Base-by-base conservation (phyloP, 2,329 filamentous ascomycete species). In the Elsinoe perseae region DNA sequence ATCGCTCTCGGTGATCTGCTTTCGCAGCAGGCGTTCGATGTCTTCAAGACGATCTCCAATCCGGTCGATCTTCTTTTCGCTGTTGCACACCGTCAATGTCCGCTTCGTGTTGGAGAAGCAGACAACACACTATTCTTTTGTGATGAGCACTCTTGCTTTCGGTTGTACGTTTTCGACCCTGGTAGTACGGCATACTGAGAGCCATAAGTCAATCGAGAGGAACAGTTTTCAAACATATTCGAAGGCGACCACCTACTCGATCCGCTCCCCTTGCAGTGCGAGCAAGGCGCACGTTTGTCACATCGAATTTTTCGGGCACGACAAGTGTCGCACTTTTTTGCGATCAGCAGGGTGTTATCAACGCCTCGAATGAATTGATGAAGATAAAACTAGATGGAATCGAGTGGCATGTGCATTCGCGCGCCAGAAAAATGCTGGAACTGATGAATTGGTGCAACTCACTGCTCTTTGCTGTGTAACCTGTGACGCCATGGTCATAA, bases 11-110 rank as follows among this genome's bases (percentile, higher is more conserved):
- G 5, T 42, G n/a, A 18, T 36, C 4, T 56, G 14, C 12, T 18
- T 2, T 14, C 54, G 53, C 7, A 62, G 32, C 38, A 62, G 52
- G 20, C 58, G 38, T 27, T 63, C 61, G 52, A 64, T 62, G 18
- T 44, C 57, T n/a, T 54, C 55, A 1, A 64, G 56, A 34, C 61
- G 57, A 20, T 61, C 54, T 18, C 56, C 61, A 27, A 64, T 61
- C 1, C 57, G 43, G 23, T 64, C 62, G 18, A 64, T 61, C 38
- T 64, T 64, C 42, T 62, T 60, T 27, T 64, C 62, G 42, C 62
- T 64, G n/a, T 23, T 14, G 2, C 2, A 10, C 10, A 12, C 25
- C 6, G 3, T 10, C 23, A 21, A 36, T 10, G 14, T 21, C 9
- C 5, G 18, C 6, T 12, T 9, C 2, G 10, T 4, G 32, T 6